Conservation (phyloP, 768 basidiomycete genomes). For the Collybia sp. region DNA sequence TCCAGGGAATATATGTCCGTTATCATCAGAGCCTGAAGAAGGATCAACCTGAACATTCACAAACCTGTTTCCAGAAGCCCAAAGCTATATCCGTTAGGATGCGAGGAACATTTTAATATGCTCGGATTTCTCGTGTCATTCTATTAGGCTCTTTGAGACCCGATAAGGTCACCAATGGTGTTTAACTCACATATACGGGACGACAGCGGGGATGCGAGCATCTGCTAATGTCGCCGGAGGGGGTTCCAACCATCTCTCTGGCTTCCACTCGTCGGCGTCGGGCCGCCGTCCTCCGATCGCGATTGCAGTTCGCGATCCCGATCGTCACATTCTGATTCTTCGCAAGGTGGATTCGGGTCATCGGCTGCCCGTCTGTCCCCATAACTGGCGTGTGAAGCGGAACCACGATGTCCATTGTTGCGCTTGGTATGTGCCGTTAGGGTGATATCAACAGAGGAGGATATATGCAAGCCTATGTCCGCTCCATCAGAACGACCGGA, state of each 20-base stretch:
- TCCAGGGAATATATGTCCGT: not conserved
- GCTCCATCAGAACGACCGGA: constrained; percentile 8
- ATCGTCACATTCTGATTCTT: constrained; percentile 25
- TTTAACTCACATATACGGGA: constrained; percentile 22
- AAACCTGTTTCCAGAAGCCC: constrained; percentile 35
- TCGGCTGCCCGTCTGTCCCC: constrained; percentile 15
- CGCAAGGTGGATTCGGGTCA: constrained; percentile 20
- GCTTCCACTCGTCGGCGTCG: constrained; percentile 30
- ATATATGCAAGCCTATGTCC: constrained; percentile 3
- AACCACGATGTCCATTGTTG: constrained; percentile 23
- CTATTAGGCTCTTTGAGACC: constrained; percentile 10
- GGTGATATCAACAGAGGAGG: not conserved
- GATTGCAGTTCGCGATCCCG: constrained; percentile 24
- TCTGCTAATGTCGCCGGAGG: constrained; percentile 16
- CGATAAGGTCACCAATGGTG: not conserved
- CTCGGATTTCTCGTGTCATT: constrained; percentile 15
- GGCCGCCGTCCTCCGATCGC: constrained; percentile 30
- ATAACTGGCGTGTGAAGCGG: constrained; percentile 25
- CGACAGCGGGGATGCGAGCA: constrained; percentile 30
- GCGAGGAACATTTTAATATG: not conserved
- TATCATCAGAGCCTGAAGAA: not conserved
- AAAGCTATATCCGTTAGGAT: constrained; percentile 19
- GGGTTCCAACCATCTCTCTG: constrained; percentile 29
- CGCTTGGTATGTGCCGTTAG: constrained; percentile 10
- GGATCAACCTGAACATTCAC: constrained; percentile 7